Evolutionary conservation across 345 rosid species (phyloP), one percentile per base, ranked within the genome.

Genomic region (Melastoma malabathricum): DNA sequence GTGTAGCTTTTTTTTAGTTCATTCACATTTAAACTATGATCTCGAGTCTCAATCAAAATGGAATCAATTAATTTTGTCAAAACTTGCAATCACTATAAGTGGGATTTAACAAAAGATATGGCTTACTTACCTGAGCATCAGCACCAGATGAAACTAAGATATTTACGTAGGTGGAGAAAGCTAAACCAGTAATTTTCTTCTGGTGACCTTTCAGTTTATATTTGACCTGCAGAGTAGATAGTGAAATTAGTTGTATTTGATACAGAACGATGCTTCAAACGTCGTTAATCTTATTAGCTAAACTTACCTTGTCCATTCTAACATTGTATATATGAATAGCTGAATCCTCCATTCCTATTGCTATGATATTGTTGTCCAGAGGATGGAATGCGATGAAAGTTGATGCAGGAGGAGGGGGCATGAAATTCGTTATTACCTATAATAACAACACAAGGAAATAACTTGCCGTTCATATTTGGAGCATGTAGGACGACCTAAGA

Each of bases 281-380:
- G 9, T 34, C 12, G 12, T 10, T 34, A 34, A 34, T 34, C 2
- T 1, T 58, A 48, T 22, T 4, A 13, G 2, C 54, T 31, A 34
- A 47, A 43, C 57, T 55, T 63, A 83, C 96, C 89, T 86, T 84
- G 55, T 86, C 96, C 43, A 83, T 84, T 59, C 89, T 67, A 52
- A 81, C 89, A 75, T 83, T 81, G 66, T 83, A 86, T 52, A 86
- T 86, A 59, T 86, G 89, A 51, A 86, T 78, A 22, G 89, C 68
- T 10, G 89, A 83, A 62, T 86, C 89, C 64, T 86, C 93, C 96
- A 83, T 83, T 64, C 93, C 93, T 16, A 81, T 81, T 55, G 89
- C 96, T 59, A 86, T 81, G 23, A 86, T 74, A 60, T 86, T 83
- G 60, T 83, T 83, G 64, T 86, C 96, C 58, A 70, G 93, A 34